phyloP scores from a whole-genome alignment of 345 rosid species.

The Aquilaria yunnanensis region DNA sequence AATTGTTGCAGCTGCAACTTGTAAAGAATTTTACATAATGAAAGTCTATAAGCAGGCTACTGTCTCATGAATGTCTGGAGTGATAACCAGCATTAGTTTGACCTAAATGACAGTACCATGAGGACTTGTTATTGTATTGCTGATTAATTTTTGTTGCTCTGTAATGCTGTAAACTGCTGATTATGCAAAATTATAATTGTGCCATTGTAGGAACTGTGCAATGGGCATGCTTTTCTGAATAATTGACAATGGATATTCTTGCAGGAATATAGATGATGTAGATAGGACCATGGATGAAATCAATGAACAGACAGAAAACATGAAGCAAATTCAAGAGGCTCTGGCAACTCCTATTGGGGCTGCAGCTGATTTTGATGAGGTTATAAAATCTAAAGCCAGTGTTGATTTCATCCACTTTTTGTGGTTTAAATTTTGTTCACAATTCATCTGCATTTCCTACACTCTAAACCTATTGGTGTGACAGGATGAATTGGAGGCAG shows the following conservation, averaged over 20 bases:
- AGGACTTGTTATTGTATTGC: not conserved
- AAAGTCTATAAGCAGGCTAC: no score
- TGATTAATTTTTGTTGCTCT: not conserved
- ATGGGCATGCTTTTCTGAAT: not conserved
- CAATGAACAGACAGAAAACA: slow-evolving; percentile 76
- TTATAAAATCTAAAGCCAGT: slow-evolving; percentile 7
- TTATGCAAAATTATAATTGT: not conserved
- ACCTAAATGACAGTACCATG: not conserved
- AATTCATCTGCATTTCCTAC: not conserved
- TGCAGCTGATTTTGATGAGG: slow-evolving; percentile 78
- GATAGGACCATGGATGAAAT: slow-evolving; percentile 82
- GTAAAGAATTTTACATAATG: no score
- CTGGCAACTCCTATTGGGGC: slow-evolving; percentile 62
- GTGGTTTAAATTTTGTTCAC: not conserved
- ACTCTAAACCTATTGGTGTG: slow-evolving; percentile 1
- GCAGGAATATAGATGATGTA: slow-evolving; percentile 68
- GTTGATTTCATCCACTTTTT: not conserved
- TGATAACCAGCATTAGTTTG: not conserved
- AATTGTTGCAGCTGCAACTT: no score
- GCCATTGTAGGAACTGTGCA: not conserved
- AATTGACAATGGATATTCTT: slow-evolving; percentile 1
- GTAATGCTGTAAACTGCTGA: not conserved
- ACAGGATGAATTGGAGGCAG: slow-evolving; percentile 87
- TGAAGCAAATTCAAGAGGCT: slow-evolving; percentile 84
- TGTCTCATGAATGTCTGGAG: no score